phyloP scores from a whole-genome alignment of 768 basidiomycete genomes.

The Cystobasidium tubakii region DNA sequence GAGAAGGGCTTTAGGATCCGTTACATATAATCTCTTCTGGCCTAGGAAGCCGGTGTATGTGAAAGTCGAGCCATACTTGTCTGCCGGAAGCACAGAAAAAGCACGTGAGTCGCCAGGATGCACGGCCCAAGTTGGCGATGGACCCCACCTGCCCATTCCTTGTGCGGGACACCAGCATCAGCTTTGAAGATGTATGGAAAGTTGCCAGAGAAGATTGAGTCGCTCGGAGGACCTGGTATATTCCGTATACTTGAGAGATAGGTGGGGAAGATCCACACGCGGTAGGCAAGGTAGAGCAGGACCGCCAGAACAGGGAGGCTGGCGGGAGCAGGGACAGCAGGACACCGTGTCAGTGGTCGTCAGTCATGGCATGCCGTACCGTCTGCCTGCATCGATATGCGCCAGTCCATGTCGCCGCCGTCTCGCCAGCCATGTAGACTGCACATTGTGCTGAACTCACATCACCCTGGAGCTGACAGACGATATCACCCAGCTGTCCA shows the following conservation, averaged over 20 bases:
- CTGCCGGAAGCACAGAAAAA: neutral
- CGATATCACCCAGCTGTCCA: no score
- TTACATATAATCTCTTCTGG: slow-evolving; percentile 29
- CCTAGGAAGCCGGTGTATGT: slow-evolving; percentile 26
- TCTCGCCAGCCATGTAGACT: no score
- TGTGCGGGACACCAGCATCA: slow-evolving; percentile 11
- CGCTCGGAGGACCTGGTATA: slow-evolving; percentile 16
- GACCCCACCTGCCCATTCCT: slow-evolving; percentile 14
- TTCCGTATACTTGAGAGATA: neutral
- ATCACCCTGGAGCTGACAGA: no score
- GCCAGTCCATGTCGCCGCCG: no score
- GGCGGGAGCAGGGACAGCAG: no score
- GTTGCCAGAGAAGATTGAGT: slow-evolving; percentile 1
- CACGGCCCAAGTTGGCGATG: neutral
- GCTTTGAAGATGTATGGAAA: slow-evolving; percentile 23
- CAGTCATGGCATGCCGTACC: no score
- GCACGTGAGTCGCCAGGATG: neutral
- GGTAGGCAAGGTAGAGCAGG: neutral
- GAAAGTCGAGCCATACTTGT: slow-evolving; percentile 22
- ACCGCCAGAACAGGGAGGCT: neutral
- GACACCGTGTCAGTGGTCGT: no score
- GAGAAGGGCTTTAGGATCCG: slow-evolving; percentile 35
- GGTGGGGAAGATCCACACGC: neutral
- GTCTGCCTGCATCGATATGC: no score
- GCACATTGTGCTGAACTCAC: no score